Evolutionary conservation across 208 protist species (phyloP).

Genomic region (Wallacemonas sp.): DNA sequence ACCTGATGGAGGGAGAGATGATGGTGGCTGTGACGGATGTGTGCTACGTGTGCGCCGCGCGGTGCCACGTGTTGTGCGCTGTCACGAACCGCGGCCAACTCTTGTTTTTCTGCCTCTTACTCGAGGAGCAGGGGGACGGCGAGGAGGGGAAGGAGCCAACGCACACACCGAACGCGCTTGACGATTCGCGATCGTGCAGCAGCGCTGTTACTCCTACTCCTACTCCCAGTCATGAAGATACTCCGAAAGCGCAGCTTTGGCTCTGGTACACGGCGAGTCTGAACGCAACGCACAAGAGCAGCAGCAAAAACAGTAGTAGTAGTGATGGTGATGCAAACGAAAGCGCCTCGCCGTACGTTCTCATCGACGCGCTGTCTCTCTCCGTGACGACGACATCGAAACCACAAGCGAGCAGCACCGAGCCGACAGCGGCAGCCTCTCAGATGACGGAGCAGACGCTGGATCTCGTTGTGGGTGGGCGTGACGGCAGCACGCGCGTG

Average conservation of each 20-base stretch:
- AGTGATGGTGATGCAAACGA: too few species aligned
- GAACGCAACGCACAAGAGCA: not conserved
- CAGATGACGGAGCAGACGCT: conserved; percentile 9
- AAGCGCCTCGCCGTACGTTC: too few species aligned
- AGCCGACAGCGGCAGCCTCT: too few species aligned
- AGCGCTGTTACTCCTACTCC: not conserved
- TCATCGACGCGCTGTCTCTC: conserved; percentile 21
- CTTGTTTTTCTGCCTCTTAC: conserved; percentile 10
- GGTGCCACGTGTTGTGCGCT: not conserved
- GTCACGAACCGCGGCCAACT: conserved; percentile 18
- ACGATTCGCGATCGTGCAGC: too few species aligned
- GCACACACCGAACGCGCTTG: too few species aligned
- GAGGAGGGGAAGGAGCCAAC: too few species aligned
- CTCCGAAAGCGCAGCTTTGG: conserved; percentile 4
- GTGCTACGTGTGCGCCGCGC: not conserved
- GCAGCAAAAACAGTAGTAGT: too few species aligned
- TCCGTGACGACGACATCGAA: not conserved
- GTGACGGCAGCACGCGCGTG: conserved; percentile 29
- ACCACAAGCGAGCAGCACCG: not conserved
- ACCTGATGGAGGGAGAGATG: conserved; percentile 27
- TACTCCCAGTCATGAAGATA: too few species aligned
- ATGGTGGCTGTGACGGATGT: conserved; percentile 16
- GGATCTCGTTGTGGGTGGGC: conserved; percentile 20
- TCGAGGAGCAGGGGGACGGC: too few species aligned
- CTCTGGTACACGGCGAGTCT: conserved; percentile 3